A percentile compares a stretch with the other conserved stretches of the same genome.
Evolutionary conservation across 495 filamentous ascomycete genomes (phyloP).

Genomic region (Podospora anserina): DNA sequence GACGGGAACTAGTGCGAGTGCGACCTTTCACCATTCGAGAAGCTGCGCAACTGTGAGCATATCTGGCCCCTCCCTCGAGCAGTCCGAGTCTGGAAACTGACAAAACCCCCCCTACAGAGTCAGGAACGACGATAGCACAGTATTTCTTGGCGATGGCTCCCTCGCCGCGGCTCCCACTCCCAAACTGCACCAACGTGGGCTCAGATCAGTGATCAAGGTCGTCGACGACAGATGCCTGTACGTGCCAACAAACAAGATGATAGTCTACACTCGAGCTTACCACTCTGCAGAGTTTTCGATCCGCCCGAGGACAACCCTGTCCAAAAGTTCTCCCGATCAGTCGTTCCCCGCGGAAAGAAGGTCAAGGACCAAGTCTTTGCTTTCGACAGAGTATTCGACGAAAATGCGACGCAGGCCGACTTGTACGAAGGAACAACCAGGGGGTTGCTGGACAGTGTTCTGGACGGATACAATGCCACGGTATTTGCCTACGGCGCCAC

Average conservation of each 20-base stretch:
- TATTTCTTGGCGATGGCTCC: constrained; percentile 94
- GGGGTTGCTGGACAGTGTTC: constrained; percentile 83
- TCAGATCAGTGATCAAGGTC: constrained; percentile 90
- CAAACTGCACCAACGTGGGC: constrained; percentile 80
- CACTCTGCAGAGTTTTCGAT: constrained; percentile 82
- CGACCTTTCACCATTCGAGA: constrained; percentile 86
- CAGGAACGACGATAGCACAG: constrained; percentile 76
- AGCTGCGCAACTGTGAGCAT: constrained; percentile 60
- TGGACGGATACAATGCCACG: constrained; percentile 98
- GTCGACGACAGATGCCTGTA: constrained; percentile 96
- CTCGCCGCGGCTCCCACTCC: constrained; percentile 79
- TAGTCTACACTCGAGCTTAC: neutral
- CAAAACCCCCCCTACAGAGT: constrained; percentile 45
- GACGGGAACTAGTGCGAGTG: constrained; percentile 65
- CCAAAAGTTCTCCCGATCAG: constrained; percentile 80
- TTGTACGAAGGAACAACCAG: constrained; percentile 95
- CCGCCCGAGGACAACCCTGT: constrained; percentile 95
- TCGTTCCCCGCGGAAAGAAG: constrained; percentile 81
- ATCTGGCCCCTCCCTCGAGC: neutral
- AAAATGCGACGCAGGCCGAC: constrained; percentile 87
- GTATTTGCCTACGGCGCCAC: constrained; percentile 99
- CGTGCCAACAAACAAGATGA: constrained; percentile 32
- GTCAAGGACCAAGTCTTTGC: constrained; percentile 98
- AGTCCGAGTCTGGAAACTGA: constrained; percentile 12
- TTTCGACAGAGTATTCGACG: constrained; percentile 96